phyloP scores from a whole-genome alignment of 495 filamentous ascomycete species.

The Pseudevernia furfuracea region DNA sequence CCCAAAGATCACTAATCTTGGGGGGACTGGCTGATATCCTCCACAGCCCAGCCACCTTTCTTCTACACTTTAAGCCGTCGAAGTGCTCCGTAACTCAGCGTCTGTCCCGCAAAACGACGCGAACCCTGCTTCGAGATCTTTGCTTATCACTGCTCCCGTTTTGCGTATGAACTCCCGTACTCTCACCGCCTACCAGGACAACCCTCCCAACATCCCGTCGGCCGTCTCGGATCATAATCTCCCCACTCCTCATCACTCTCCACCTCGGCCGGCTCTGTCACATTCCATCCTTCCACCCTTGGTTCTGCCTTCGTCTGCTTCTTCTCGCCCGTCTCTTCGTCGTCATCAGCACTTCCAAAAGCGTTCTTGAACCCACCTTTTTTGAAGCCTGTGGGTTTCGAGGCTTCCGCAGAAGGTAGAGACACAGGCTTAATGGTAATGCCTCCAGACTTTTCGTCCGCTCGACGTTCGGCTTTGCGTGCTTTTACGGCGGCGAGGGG shows the following conservation, averaged over 20 bases:
- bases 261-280: slow-evolving; percentile 27
- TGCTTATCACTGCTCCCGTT: neutral
- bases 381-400: slow-evolving; percentile 44
- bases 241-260: slow-evolving; percentile 34
- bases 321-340: slow-evolving; percentile 44
- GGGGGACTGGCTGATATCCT: neutral
- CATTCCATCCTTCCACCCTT: slow-evolving; percentile 47
- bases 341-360: slow-evolving; percentile 44
- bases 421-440: slow-evolving; percentile 26
- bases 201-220: slow-evolving; percentile 43
- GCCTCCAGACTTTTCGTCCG: slow-evolving; percentile 49
- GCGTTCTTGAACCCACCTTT: slow-evolving; percentile 59
- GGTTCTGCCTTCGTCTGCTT: slow-evolving; percentile 44
- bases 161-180: neutral
- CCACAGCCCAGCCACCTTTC: neutral
- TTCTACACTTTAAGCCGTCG: neutral
- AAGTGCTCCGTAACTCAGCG: neutral
- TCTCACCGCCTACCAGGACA: slow-evolving; percentile 30
- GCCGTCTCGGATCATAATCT: slow-evolving; percentile 45
- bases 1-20: neutral
- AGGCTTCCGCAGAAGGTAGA: slow-evolving; percentile 6
- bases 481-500: slow-evolving; percentile 53
- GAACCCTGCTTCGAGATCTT: neutral
- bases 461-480: slow-evolving; percentile 61
- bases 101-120: neutral